A percentile compares a stretch with the other conserved stretches of the same genome.
phyloP scores from a whole-genome alignment of 176 grass and related monocot genomes.

The Eragrostis curvula region DNA sequence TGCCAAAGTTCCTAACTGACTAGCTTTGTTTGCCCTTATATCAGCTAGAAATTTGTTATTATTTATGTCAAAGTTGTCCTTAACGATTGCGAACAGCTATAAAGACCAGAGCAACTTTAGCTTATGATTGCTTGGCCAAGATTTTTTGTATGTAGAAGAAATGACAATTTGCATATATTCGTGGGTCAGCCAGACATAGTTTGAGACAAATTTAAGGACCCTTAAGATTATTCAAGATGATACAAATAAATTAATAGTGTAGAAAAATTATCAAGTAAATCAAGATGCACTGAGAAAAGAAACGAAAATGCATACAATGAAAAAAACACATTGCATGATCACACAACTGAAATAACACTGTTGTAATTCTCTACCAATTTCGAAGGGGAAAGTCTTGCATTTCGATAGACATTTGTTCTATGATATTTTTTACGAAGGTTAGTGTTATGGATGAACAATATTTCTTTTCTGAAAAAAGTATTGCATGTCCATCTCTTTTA shows the following conservation, averaged over 20 bases:
- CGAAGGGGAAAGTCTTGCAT: not conserved
- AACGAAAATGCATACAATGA: not conserved
- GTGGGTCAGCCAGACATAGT: not conserved
- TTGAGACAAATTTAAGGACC: not conserved
- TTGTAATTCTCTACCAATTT: not conserved
- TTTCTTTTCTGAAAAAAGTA: not conserved
- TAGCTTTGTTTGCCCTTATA: not conserved
- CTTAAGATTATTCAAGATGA: not conserved
- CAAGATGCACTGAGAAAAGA: no score
- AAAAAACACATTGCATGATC: not conserved
- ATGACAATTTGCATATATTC: not conserved
- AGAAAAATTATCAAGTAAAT: no score
- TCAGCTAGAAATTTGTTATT: not conserved
- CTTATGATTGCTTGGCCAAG: not conserved
- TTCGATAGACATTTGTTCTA: not conserved
- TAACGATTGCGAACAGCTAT: not conserved
- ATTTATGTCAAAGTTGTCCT: not conserved
- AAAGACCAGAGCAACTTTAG: not conserved
- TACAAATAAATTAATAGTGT: not conserved
- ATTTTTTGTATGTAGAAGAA: not conserved
- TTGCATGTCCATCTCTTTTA: not conserved
- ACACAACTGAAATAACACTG: not conserved
- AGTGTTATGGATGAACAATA: not conserved
- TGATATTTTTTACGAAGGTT: not conserved
- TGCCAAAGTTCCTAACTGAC: not conserved